A percentile compares a stretch with the other conserved stretches of the same genome.
Evolutionary conservation across 768 basidiomycete genomes (phyloP).

Genomic region (Hypholoma fasciculare): DNA sequence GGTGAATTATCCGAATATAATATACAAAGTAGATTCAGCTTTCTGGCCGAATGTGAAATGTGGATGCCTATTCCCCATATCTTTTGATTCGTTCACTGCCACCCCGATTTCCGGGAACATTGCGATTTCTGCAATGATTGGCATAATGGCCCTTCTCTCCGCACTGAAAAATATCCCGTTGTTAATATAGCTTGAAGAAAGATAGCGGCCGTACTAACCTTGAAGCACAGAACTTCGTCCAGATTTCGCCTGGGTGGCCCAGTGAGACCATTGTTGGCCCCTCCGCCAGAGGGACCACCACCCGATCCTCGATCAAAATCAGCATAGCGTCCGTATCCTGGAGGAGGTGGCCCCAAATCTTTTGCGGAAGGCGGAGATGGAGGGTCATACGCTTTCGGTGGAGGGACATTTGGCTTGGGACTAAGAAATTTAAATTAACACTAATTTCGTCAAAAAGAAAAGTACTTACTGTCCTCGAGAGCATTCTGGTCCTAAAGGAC

Average conservation of each 20-base stretch:
- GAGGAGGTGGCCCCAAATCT: slow-evolving; percentile 88
- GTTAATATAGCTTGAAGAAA: not conserved
- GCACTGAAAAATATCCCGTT: slow-evolving; percentile 49
- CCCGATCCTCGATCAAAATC: slow-evolving; percentile 65
- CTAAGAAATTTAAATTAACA: slow-evolving; percentile 35
- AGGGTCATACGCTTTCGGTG: slow-evolving; percentile 73
- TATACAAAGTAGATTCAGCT: too few relatives aligned
- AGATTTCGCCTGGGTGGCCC: slow-evolving; percentile 65
- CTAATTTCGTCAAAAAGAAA: not conserved
- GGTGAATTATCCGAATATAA: too few relatives aligned
- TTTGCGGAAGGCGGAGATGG: slow-evolving; percentile 74
- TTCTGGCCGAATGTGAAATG: too few relatives aligned
- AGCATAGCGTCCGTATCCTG: slow-evolving; percentile 84
- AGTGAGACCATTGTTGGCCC: slow-evolving; percentile 20
- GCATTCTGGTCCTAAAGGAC: slow-evolving; percentile 88
- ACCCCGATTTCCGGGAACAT: slow-evolving; percentile 89
- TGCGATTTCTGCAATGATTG: slow-evolving; percentile 88
- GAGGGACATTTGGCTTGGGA: slow-evolving; percentile 75
- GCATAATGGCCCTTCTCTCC: slow-evolving; percentile 95
- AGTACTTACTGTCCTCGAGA: slow-evolving; percentile 81
- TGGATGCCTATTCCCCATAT: slow-evolving; percentile 30
- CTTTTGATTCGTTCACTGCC: slow-evolving; percentile 64
- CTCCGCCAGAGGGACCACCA: slow-evolving; percentile 27
- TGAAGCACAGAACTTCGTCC: slow-evolving; percentile 86
- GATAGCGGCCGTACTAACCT: slow-evolving; percentile 43